A percentile compares a stretch with the other conserved stretches of the same genome.
These are phyloP conservation scores for Cichorium intybus DNA, from an alignment of 140 eudicot genomes.

Conservation along the genomic window DNA sequence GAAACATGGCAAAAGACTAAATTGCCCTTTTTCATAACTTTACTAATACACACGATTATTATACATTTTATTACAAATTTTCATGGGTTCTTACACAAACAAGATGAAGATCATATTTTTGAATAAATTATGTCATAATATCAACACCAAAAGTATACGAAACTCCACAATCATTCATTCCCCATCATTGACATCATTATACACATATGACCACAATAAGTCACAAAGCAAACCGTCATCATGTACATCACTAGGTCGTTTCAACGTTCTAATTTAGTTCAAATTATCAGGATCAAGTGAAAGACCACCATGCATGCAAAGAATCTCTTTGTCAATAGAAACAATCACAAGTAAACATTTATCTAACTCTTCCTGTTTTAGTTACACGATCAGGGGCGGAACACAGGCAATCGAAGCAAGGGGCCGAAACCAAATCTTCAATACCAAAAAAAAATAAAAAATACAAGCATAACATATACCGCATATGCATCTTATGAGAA, in stretches of 20 bases:
- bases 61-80: too few species aligned
- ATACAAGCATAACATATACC: too few species aligned
- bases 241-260: conserved; percentile 48
- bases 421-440: too few species aligned
- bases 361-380: too few species aligned
- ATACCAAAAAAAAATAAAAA: too few species aligned
- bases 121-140: conserved; percentile 42
- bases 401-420: too few species aligned
- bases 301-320: conserved; percentile 58
- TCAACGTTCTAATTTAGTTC: conserved; percentile 39
- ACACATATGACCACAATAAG: conserved; percentile 49
- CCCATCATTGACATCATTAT: conserved; percentile 46
- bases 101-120: conserved; percentile 47
- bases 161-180: conserved; percentile 55
- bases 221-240: conserved; percentile 49
- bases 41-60: too few species aligned
- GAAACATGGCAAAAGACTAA: too few species aligned
- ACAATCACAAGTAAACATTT: conserved; percentile 53
- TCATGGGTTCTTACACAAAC: too few species aligned
- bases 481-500: too few species aligned
- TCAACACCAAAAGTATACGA: conserved; percentile 49
- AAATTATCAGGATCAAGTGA: conserved; percentile 44
- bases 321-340: conserved; percentile 41
- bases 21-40: too few species aligned
- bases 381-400: too few species aligned